Evolutionary conservation across 129 eudicot genomes (phyloP), one percentile per base, ranked within the genome.

Genomic region (Flaveria robusta): DNA sequence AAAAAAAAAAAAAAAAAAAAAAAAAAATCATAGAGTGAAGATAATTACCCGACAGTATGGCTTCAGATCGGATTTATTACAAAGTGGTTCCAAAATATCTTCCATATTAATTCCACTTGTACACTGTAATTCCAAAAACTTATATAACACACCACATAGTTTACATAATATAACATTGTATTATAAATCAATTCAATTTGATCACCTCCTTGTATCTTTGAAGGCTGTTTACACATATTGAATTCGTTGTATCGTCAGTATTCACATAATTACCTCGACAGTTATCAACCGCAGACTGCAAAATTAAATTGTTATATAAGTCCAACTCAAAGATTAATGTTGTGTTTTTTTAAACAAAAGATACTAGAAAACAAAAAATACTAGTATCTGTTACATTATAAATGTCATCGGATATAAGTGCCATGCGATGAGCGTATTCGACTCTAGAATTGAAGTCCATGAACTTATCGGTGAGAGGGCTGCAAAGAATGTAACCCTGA

Each of bases 401-500:
- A 47, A 63, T 70, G 19, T 76, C 82, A 42, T 82, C 85, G 1
- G 85, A 82, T 63, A 82, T 77, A 24, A 82, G 85, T 54, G 85
- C 85, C 82, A 63, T 54, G 7, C 79, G 77, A 65, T 82, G 78
- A 71, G 82, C 82, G 22, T 71, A 82, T 26, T 76, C 78, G 15
- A 82, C 7, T 71, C 85, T 71, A 50, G 85, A 82, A 23, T 82
- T 82, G 29, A 65, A 70, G 42, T 82, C 85, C 74, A 22, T 72
- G 75, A 62, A 72, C 29, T 76, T 70, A 52, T 76, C 69, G 0
- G 85, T 82, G 4, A 82, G 72, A 7, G 85, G 85, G 39, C 81
- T 77, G 24, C 85, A 77, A 2, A 82, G 85, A 66, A 82, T 69
- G 70, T 82, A 82, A 9, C 85, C 85, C 85, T 82, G 4, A 27